Conservation (phyloP, 2,329 filamentous ascomycete species). For the Penicillium capsulatum region DNA sequence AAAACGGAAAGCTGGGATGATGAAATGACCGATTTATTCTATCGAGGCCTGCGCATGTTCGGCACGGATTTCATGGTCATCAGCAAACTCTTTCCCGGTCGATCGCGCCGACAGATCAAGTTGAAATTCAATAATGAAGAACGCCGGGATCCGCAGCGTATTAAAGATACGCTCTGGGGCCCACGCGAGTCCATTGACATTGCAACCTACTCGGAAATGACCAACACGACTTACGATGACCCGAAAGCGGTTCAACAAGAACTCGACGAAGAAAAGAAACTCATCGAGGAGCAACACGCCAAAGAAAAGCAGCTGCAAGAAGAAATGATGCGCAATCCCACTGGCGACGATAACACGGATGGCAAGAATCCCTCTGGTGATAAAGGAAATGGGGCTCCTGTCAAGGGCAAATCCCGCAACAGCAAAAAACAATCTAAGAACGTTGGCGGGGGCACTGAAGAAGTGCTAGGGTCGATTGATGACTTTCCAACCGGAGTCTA, state of each 20-base stretch:
- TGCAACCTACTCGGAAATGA: slow-evolving; percentile 44
- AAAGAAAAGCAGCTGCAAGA: slow-evolving; percentile 45
- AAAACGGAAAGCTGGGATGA: slow-evolving; percentile 55
- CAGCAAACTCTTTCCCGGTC: slow-evolving; percentile 57
- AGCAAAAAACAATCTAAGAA: slow-evolving; percentile 30
- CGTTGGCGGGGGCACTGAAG: slow-evolving; percentile 36
- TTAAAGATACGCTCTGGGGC: slow-evolving; percentile 50
- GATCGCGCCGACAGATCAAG: slow-evolving; percentile 60
- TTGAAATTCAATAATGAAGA: slow-evolving; percentile 61
- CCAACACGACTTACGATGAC: slow-evolving; percentile 43
- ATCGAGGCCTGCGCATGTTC: slow-evolving; percentile 59
- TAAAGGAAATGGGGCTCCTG: slow-evolving; percentile 25
- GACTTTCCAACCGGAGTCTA: slow-evolving; percentile 19
- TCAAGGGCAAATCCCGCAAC: slow-evolving; percentile 30
- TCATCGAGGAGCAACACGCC: slow-evolving; percentile 45
- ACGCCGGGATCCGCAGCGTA: slow-evolving; percentile 49
- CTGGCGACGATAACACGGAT: slow-evolving; percentile 29
- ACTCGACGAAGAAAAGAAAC: slow-evolving; percentile 44
- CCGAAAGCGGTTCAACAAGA: slow-evolving; percentile 39
- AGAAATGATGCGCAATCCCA: slow-evolving; percentile 41
- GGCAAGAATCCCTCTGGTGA: slow-evolving; percentile 18
- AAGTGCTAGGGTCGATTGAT: slow-evolving; percentile 40
- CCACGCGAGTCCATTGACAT: slow-evolving; percentile 44
- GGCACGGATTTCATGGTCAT: slow-evolving; percentile 64
- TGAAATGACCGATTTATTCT: slow-evolving; percentile 58